Conservation (phyloP, 139 green algal species). For the Axilococcus clingmanii region DNA sequence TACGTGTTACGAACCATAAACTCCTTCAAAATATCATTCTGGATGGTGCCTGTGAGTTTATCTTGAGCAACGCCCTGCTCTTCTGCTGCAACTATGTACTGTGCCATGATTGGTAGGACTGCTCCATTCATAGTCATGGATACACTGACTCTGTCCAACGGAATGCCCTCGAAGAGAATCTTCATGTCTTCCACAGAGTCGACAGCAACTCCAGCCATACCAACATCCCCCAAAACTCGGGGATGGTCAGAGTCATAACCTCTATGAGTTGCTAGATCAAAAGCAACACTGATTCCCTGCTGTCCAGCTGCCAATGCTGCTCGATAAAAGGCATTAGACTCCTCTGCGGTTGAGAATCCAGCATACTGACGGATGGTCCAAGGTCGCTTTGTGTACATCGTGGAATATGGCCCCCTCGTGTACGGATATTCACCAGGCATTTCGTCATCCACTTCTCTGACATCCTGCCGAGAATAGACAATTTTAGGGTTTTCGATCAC, state of each 20-base stretch:
- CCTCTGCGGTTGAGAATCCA: conserved; percentile 63
- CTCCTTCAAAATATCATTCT: conserved; percentile 76
- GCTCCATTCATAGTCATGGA: conserved; percentile 72
- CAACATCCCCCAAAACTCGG: conserved; percentile 54
- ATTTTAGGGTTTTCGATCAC: too few relatives aligned
- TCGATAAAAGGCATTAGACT: conserved; percentile 63
- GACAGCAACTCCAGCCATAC: conserved; percentile 64
- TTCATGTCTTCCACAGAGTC: conserved; percentile 68
- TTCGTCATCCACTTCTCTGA: too few relatives aligned
- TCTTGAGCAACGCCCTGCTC: conserved; percentile 37
- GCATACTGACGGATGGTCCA: conserved; percentile 73
- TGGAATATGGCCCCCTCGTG: conserved; percentile 48
- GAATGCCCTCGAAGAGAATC: conserved; percentile 58
- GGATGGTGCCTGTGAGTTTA: conserved; percentile 51
- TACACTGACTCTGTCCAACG: conserved; percentile 54
- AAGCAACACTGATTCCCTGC: conserved; percentile 57
- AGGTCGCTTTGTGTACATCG: conserved; percentile 37
- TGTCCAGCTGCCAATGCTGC: conserved; percentile 45
- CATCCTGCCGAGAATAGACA: too few relatives aligned
- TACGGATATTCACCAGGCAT: conserved; percentile 50
- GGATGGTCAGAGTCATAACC: conserved; percentile 65
- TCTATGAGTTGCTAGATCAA: conserved; percentile 61
- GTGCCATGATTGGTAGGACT: conserved; percentile 55
- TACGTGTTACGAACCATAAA: conserved; percentile 79
- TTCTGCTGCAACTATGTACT: conserved; percentile 50